Conservation (phyloP, 1,284 basidiomycete genomes). For the Cystobasidium slooffiae region DNA sequence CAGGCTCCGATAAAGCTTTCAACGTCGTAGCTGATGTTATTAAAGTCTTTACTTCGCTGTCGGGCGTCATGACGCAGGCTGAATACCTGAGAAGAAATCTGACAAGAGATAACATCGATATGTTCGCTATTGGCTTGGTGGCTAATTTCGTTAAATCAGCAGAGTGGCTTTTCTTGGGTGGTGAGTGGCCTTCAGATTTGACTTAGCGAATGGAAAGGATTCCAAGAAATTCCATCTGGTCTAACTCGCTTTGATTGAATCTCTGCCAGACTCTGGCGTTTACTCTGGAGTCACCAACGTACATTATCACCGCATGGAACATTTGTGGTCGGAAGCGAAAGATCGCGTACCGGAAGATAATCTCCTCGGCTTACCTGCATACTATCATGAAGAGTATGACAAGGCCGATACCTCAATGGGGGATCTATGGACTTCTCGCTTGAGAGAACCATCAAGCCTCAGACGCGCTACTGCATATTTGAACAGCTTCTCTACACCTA, state of each 20-base stretch:
- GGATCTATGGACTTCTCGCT: slow-evolving; percentile 24
- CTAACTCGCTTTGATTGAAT: not conserved
- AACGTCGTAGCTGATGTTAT: slow-evolving; percentile 31
- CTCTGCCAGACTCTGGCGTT: slow-evolving; percentile 21
- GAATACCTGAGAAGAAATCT: slow-evolving; percentile 18
- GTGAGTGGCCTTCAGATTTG: too few species aligned
- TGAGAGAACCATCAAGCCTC: slow-evolving; percentile 27
- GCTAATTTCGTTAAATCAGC: slow-evolving; percentile 36
- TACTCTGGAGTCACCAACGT: slow-evolving; percentile 23
- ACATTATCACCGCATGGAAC: slow-evolving; percentile 36
- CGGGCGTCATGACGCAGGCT: slow-evolving; percentile 23
- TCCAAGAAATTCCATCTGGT: not conserved
- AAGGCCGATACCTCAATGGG: slow-evolving; percentile 31
- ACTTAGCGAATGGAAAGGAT: too few species aligned
- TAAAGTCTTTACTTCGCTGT: slow-evolving; percentile 16
- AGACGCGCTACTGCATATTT: slow-evolving; percentile 25
- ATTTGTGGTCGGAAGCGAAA: slow-evolving; percentile 10
- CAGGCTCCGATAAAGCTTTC: slow-evolving; percentile 40
- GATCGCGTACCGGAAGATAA: slow-evolving; percentile 7
- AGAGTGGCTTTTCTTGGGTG: slow-evolving; percentile 38
- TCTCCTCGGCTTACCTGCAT: slow-evolving; percentile 24
- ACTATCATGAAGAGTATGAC: slow-evolving; percentile 19
- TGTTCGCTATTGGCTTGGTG: slow-evolving; percentile 30
- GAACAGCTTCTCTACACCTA: slow-evolving; percentile 20
- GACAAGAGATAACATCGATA: slow-evolving; percentile 16